Conservation (phyloP, 108 stramenopile genomes). For the Nitzschia palea region DNA sequence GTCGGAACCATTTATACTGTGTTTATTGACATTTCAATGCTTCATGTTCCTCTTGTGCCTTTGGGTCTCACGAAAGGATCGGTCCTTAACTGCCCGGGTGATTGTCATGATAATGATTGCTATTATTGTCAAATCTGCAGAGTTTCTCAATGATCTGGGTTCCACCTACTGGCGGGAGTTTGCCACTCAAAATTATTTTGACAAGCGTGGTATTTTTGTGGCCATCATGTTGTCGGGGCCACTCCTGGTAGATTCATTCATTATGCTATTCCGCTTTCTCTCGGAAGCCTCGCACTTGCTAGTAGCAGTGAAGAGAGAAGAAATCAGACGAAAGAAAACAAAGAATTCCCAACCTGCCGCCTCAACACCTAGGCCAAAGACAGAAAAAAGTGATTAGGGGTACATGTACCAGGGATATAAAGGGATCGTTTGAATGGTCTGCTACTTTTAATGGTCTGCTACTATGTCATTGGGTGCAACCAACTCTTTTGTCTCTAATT, state of each 20-base stretch:
- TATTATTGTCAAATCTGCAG: slow-evolving; percentile 65
- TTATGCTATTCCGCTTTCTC: slow-evolving; percentile 74
- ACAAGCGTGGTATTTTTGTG: slow-evolving; percentile 79
- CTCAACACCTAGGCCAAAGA: too few species aligned
- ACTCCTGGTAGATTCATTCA: slow-evolving; percentile 63
- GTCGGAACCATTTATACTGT: slow-evolving; percentile 77
- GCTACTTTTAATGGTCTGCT: too few species aligned
- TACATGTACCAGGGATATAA: too few species aligned
- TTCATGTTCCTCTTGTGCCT: slow-evolving; percentile 51
- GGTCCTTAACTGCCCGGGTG: slow-evolving; percentile 46
- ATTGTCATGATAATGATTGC: slow-evolving; percentile 66
- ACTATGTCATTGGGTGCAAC: too few species aligned
- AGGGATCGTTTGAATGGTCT: too few species aligned
- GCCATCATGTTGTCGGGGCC: slow-evolving; percentile 84
- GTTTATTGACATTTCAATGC: slow-evolving; percentile 65
- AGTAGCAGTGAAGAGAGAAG: slow-evolving; percentile 64
- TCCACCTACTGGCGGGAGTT: slow-evolving; percentile 67
- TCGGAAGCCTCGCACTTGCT: slow-evolving; percentile 70
- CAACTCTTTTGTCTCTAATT: too few species aligned
- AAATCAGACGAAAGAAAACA: slow-evolving; percentile 33
- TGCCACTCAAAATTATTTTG: slow-evolving; percentile 92
- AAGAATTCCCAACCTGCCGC: too few species aligned
- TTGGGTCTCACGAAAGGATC: slow-evolving; percentile 36
- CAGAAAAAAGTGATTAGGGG: too few species aligned
- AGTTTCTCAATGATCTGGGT: slow-evolving; percentile 61